Base-by-base conservation (phyloP, 2,329 filamentous ascomycete species). In the Curvularia hawaiiensis region DNA sequence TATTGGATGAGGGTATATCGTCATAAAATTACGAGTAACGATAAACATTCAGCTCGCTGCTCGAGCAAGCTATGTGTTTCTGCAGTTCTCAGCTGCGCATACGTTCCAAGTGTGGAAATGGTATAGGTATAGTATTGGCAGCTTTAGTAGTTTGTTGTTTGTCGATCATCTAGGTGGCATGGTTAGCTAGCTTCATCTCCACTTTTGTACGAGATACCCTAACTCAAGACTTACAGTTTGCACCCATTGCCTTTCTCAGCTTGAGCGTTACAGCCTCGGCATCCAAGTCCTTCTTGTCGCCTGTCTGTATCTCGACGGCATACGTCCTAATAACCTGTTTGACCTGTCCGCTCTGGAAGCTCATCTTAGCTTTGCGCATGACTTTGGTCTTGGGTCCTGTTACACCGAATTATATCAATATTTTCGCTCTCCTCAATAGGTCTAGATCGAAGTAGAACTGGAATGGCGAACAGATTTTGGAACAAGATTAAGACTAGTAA, bases 301-400 rank as follows among this genome's bases (percentile, higher is more conserved):
- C 78, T 2, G 86, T 85, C 67, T 88, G 85, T 49, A 90, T 80
- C 69, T 86, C 82, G 58, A 89, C 83, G 72, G 85, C 87, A 72
- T 89, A 85, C 71, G 89, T 87, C n/a, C 79, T 73, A 61, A 90
- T 79, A 8, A 84, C 83, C 66, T 79, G 79, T 81, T 88, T 89
- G 61, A 90, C 87, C 59, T 83, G 83, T 52, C 85, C 86, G 71
- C 83, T 84, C 81, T 90, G 87, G 72, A 89, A 85, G 70, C 83
- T 85, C 62, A 89, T 87, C 64, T 87, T 82, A 10, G 87, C 88
- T 75, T 88, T 89, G 65, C 87, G 83, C 88, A 90, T 90, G 56
- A 89, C 83, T 76, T 85, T 85, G 1, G 86, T 87, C 58, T 77
- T 73, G 11, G 71, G 70, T 1, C 73, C 73, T 75, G 18, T 26